Base-by-base conservation (phyloP, 2,329 filamentous ascomycete species). In the Grosmannia penicillata region DNA sequence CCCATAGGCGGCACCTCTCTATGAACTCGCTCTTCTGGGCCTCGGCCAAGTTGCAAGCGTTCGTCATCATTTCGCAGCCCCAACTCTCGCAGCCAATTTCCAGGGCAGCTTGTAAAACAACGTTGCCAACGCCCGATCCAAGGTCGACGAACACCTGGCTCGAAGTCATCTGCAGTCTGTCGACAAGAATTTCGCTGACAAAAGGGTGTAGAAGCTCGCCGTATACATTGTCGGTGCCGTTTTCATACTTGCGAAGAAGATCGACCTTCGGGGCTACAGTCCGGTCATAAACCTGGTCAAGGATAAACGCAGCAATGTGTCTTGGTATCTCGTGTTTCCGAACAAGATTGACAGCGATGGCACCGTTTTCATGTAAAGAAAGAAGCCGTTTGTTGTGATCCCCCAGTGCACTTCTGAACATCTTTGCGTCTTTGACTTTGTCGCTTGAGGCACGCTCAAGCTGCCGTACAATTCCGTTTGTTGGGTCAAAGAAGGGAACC, bases 31-130 rank as follows among this genome's bases (percentile, higher is more conserved):
- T 68, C 47, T 81, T 71, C 57, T 96, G 91, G 21, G 77, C 69
- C 21, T 81, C 75, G 8, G 85, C 91, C 24, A 94, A 71, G 40
- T 78, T 76, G 61, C 81, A 87, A 2, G 87, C 84, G 44, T 91
- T 93, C 41, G 80, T 71, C 85, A 95, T 93, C 69, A 93, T 84
- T 58, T 98, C 91, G 51, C 89, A 94, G 22, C 91, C 91, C 79
- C 86, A 95, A 57, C 82, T 89, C 54, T 94, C 85, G 56, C 86
- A 94, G 15, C 91, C 91, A 37, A 89, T 77, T 56, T 98, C 84
- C 17, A 98, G 70, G 1, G 91, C 91, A 3, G 89, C 86, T 56
- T 98, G 91, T 36, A 98, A 65, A 21, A 91, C 86, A 3, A 96
- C 89, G 53, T 96, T 98, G 34, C 89, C 91, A 14, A 96, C 91